These are phyloP conservation scores for Apiospora malaysiana DNA, from an alignment of 2,329 filamentous ascomycete species.

Conservation along the genomic window DNA sequence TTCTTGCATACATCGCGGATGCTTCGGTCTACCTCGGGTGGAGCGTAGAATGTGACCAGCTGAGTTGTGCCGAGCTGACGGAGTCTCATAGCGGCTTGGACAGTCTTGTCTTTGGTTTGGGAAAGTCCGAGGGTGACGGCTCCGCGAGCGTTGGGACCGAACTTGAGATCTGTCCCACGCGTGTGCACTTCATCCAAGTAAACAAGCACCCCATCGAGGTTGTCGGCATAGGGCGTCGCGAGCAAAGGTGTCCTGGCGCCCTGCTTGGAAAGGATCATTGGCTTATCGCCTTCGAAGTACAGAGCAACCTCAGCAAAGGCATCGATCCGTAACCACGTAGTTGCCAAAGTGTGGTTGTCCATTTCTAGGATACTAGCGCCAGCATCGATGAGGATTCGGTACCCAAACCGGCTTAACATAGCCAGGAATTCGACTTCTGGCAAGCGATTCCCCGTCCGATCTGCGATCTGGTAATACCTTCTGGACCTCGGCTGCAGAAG, in stretches of 20 bases:
- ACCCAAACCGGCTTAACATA: constrained; percentile 42
- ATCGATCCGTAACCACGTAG: constrained; percentile 57
- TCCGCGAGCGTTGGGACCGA: constrained; percentile 51
- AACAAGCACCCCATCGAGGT: constrained; percentile 58
- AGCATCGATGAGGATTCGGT: constrained; percentile 66
- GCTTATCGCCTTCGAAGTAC: constrained; percentile 58
- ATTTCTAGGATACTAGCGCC: constrained; percentile 70
- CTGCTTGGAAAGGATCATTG: constrained; percentile 49
- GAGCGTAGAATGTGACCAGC: constrained; percentile 53
- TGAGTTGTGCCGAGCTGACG: constrained; percentile 40
- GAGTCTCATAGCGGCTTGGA: constrained; percentile 20
- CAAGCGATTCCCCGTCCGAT: constrained; percentile 42
- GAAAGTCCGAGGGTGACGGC: constrained; percentile 60
- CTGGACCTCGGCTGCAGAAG: constrained; percentile 29
- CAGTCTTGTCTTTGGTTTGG: constrained; percentile 54
- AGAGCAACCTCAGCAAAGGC: constrained; percentile 53
- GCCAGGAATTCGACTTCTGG: constrained; percentile 52
- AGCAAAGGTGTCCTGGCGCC: constrained; percentile 50
- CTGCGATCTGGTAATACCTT: constrained; percentile 47
- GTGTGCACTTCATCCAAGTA: constrained; percentile 65
- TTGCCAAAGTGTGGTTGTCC: constrained; percentile 56
- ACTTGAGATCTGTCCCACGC: constrained; percentile 61
- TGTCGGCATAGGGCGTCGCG: constrained; percentile 59
- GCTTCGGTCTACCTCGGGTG: constrained; percentile 66
- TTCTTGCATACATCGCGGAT: constrained; percentile 56